Base-by-base conservation (phyloP, 345 rosid genomes). In the Acer yangbiense region DNA sequence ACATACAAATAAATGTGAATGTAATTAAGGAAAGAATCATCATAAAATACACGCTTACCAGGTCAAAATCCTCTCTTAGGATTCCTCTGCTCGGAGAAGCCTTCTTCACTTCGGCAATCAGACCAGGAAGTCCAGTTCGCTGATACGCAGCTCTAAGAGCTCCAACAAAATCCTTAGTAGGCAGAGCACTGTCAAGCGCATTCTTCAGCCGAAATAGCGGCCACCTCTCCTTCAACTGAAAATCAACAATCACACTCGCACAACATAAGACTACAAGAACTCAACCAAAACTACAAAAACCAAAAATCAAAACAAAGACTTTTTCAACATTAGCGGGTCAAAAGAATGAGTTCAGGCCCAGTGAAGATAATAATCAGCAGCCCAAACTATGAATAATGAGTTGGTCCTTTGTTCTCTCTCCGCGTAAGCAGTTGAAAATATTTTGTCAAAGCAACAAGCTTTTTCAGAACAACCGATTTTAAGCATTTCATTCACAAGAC, bases 61-160 rank as follows among this genome's bases (percentile, higher is more conserved):
- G 98, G 80, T 94, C 88, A 87, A 94, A 94, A 83, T 94, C 83
- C 85, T 92, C 97, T 83, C 99, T 87, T 6, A 96, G 80, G 66
- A 96, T 77, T 71, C 99, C 98, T 82, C 92, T 89, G 71, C 95
- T 96, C 9, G 99, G 98, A 76, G 99, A 96, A 79, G 97, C 99
- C 86, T 94, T 94, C 88, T 96, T 96, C 27, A 96, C 97, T 83
- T 96, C 99, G 78, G 99, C 99, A 79, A 94, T 96, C 86, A 96
- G 83, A 76, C 90, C 93, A 9, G 98, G 97, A 7, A 94, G 68
- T 3, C 93, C 91, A 54, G 97, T 92, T 64, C 93, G 86, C 48
- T 23, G 78, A 84, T 86, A 78, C 48, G 97, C 98, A 21, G 87
- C 88, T 80, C 64, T 92, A 54, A 96, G 97, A 79, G 97, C 97